Conservation (phyloP, 23 red algal species). For the Chondrus crispus region DNA sequence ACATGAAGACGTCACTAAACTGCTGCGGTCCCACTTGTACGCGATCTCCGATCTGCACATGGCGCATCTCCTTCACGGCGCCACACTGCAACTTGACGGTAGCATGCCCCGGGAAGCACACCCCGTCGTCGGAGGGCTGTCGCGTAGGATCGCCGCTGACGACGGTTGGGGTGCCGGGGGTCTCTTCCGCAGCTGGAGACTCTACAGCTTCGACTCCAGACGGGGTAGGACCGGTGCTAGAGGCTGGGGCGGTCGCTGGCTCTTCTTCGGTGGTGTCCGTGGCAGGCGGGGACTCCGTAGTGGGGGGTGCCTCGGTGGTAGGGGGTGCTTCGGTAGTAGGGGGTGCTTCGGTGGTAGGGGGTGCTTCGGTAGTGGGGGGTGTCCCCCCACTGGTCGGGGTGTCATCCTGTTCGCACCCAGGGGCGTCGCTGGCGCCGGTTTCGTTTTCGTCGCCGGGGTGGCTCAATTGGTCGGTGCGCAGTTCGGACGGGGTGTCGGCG, state of each 20-base stretch:
- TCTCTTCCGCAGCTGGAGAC: too few relatives aligned
- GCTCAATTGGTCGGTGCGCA: background rate
- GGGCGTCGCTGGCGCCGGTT: background rate
- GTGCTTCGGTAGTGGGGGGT: background rate
- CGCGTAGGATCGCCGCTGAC: background rate
- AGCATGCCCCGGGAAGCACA: constrained; percentile 49
- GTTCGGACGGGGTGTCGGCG: background rate
- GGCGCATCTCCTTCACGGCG: background rate
- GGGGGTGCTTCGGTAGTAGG: background rate
- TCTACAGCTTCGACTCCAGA: too few relatives aligned
- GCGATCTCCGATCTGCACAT: constrained; percentile 20
- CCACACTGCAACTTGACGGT: constrained; percentile 22
- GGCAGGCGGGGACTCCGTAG: too few relatives aligned
- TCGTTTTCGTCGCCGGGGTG: constrained; percentile 20
- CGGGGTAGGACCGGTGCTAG: too few relatives aligned
- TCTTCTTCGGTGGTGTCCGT: background rate
- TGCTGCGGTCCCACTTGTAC: background rate
- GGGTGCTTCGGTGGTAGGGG: background rate
- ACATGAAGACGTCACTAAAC: constrained; percentile 53
- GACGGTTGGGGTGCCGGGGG: background rate
- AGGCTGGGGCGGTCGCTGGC: too few relatives aligned
- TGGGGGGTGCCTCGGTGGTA: background rate
- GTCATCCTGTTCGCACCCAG: background rate
- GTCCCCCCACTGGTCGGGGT: background rate
- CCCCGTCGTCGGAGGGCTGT: background rate